These are phyloP conservation scores for Rutidosis leptorrhynchoides DNA, from an alignment of 129 eudicot genomes.

Conservation along the genomic window DNA sequence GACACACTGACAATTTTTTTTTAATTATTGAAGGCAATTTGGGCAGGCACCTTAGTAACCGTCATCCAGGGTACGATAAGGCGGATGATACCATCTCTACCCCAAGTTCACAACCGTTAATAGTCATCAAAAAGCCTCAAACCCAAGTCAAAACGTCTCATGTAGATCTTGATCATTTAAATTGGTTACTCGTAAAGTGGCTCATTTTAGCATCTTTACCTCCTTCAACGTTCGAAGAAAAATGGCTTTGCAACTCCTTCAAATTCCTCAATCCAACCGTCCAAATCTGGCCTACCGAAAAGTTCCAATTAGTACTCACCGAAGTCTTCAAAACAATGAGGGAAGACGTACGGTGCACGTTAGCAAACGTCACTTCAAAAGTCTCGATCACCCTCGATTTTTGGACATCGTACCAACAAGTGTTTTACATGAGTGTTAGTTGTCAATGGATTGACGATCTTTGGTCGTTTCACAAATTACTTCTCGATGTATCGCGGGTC, in stretches of 20 bases:
- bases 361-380: slow-evolving; percentile 72
- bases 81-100: slow-evolving; percentile 44
- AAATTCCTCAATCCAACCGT: slow-evolving; percentile 66
- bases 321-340: slow-evolving; percentile 79
- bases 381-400: slow-evolving; percentile 81
- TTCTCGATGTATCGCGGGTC: slow-evolving; percentile 75
- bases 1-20: not conserved
- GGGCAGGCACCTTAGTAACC: slow-evolving; percentile 94
- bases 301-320: slow-evolving; percentile 56
- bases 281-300: slow-evolving; percentile 75
- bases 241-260: slow-evolving; percentile 67
- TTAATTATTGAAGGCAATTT: slow-evolving; percentile 60
- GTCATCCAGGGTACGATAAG: slow-evolving; percentile 92
- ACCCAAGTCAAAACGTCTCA: slow-evolving; percentile 52
- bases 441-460: slow-evolving; percentile 89
- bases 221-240: slow-evolving; percentile 62
- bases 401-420: slow-evolving; percentile 84
- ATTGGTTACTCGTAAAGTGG: slow-evolving; percentile 94
- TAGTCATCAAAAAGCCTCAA: slow-evolving; percentile 61
- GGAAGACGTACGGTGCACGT: slow-evolving; percentile 53
- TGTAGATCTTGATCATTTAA: slow-evolving; percentile 74
- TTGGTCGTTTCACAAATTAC: slow-evolving; percentile 79
- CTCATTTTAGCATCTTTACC: slow-evolving; percentile 73
- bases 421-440: slow-evolving; percentile 74
- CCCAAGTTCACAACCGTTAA: slow-evolving; percentile 46